Conservation (phyloP, 176 grass and related monocot species). For the Zoysia pacifica region DNA sequence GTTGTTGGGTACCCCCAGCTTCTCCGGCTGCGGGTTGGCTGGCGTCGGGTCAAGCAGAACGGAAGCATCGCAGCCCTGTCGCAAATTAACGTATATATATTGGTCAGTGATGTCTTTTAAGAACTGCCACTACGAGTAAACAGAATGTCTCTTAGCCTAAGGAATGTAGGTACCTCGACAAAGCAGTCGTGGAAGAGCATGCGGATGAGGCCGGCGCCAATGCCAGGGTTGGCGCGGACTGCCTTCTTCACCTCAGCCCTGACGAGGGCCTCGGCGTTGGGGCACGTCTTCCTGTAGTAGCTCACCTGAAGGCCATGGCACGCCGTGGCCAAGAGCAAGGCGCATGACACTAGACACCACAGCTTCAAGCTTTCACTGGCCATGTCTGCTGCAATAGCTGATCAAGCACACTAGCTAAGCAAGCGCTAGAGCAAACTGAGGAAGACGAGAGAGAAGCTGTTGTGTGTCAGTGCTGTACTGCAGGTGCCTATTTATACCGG, state of each 20-base stretch:
- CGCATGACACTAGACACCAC: neutral
- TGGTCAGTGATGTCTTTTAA: too few relatives aligned
- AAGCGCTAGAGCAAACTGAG: neutral
- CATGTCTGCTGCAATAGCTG: neutral
- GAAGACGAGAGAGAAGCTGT: neutral
- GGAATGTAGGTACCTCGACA: slow-evolving; percentile 25
- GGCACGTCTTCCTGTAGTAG: slow-evolving; percentile 45
- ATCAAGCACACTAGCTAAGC: too few relatives aligned
- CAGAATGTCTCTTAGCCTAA: neutral
- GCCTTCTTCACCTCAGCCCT: slow-evolving; percentile 33
- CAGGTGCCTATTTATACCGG: neutral
- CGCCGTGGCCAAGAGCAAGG: neutral
- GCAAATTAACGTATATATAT: neutral
- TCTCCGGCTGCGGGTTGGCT: slow-evolving; percentile 33
- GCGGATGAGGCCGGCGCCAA: slow-evolving; percentile 54
- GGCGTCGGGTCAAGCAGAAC: slow-evolving; percentile 33
- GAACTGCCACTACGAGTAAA: neutral
- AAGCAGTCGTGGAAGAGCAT: slow-evolving; percentile 75
- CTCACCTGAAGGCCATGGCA: slow-evolving; percentile 25
- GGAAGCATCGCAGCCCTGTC: slow-evolving; percentile 28
- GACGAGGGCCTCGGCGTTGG: slow-evolving; percentile 37
- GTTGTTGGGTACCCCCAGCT: slow-evolving; percentile 26
- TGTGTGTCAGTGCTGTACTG: neutral
- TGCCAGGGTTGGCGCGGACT: neutral
- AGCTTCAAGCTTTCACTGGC: neutral